Base-by-base conservation (phyloP, 2,329 filamentous ascomycete genomes). In the Nemania sp. region DNA sequence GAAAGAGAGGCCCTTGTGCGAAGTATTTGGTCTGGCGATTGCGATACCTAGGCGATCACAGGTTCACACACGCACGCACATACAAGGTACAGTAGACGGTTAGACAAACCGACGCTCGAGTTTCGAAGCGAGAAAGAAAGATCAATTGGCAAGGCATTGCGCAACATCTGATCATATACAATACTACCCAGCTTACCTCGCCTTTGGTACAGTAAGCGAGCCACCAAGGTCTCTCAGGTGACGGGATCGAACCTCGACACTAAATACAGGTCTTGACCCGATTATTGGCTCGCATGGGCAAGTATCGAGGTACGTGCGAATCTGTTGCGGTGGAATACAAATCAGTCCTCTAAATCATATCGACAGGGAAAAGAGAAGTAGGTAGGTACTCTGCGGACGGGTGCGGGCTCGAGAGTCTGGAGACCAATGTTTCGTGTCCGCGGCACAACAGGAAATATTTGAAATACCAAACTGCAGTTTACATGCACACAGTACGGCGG, bases 361-460 rank as follows among this genome's bases (percentile, higher is more conserved):
- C n/a, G n/a, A n/a, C 17, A 4, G 17, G 15, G 5, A 17, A 20
- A 17, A 39, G 35, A n/a, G 5, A 17, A 4, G n/a, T 43, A 48
- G 6, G 3, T 17, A 32, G 25, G 29, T 20, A 2, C n/a, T 50
- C 50, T 58, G 58, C 58, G 61, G 61, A 52, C 51, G 52, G 21
- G 49, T 63, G 57, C 60, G 57, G 57, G 18, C 59, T 60, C 43
- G 54, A 40, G 46, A 40, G 46, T 37, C 53, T 57, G 29, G 56
- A 52, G 39, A 49, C 20, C 18, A 29, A 18, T 25, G 49, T 56
- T 57, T 60, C 57, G 48, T 51, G 53, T 60, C 48, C 55, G 58
- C 45, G 34, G 54, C 49, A 48, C 53, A 42, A 47, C 53, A 45
- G n/a, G 10, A 47, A 59, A 47, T 39, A 61, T 64, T 64, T 64